Base-by-base conservation (phyloP, 1,284 basidiomycete genomes). In the Ganoderma meredithae region DNA sequence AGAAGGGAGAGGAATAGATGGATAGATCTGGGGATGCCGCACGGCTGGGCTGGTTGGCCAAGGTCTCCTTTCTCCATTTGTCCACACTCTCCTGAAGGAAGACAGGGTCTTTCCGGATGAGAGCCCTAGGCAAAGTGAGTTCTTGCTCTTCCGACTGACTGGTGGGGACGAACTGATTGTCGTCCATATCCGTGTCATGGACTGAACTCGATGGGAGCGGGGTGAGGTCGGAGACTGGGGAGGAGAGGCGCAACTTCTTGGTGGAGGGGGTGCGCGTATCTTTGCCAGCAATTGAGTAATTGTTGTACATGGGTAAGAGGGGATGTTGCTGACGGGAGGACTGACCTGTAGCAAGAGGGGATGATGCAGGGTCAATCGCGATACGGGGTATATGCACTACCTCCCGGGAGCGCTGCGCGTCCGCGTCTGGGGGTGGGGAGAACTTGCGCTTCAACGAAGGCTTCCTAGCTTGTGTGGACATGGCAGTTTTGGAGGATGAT, bases 61-160 rank as follows among this genome's bases (percentile, higher is more conserved):
- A 55, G 8, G 76, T 67, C 19, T 73, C 73, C 53, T 78, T 74
- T 63, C 83, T 80, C 86, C 86, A 86, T 49, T 76, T 74, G 61
- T 81, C 77, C 10, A 88, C 81, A 62, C 72, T 80, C 49, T 82
- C 77, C 65, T 79, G 80, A 27, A 83, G 76, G n/a, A 77, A 76
- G 31, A 67, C 71, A 0, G 77, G 69, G 66, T 81, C 74, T 60
- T 75, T 76, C 39, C 36, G 13, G 40, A 64, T 67, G 17, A 74
- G 59, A 22, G 68, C 56, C 61, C 72, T 72, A 27, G 81, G 77
- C 9, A 81, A 69, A 64, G 82, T 76, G 64, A 86, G 79, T 64
- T 91, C 90, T 62, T 83, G 80, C 75, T 93, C 91, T 71, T 90
- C 88, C 56, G 90, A 89, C 74, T 91, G 87, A 71, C 90, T 92